Percentiles rank a stretch among this genome's conserved stretches.
Evolutionary conservation across 2,329 filamentous ascomycete genomes (phyloP).

Genomic region (Penicillium sp.): DNA sequence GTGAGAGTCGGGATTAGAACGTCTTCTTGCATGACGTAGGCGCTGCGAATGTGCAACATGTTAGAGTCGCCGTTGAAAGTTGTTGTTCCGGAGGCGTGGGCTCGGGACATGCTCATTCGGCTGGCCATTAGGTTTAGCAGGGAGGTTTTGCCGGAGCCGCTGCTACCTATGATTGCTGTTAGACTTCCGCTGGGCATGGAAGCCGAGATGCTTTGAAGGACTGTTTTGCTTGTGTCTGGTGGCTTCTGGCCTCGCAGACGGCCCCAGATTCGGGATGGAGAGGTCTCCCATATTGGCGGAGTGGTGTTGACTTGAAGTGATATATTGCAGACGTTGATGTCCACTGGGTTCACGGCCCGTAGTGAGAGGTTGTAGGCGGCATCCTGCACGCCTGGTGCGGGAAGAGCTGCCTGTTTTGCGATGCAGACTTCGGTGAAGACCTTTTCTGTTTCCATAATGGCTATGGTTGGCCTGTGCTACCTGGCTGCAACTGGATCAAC

Average conservation of each 20-base stretch:
- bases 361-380: slow-evolving; percentile 38
- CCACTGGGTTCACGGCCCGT: slow-evolving; percentile 42
- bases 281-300: slow-evolving; percentile 35
- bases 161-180: slow-evolving; percentile 75
- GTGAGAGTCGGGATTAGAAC: slow-evolving; percentile 72
- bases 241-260: slow-evolving; percentile 31
- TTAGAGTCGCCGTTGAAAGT: slow-evolving; percentile 64
- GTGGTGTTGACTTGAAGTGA: slow-evolving; percentile 37
- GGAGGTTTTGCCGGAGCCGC: slow-evolving; percentile 73
- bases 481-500: too few species aligned
- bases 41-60: slow-evolving; percentile 51
- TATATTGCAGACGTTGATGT: slow-evolving; percentile 39
- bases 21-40: slow-evolving; percentile 71
- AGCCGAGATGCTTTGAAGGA: slow-evolving; percentile 66
- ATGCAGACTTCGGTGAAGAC: slow-evolving; percentile 9
- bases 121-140: slow-evolving; percentile 72
- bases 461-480: too few species aligned
- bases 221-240: slow-evolving; percentile 41
- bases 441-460: too few species aligned
- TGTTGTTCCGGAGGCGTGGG: slow-evolving; percentile 54
- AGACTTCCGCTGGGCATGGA: slow-evolving; percentile 66
- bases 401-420: slow-evolving; percentile 7
- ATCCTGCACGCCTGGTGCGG: slow-evolving; percentile 11
- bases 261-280: slow-evolving; percentile 33
- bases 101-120: slow-evolving; percentile 61